Evolutionary conservation across 2,329 filamentous ascomycete species (phyloP).

Genomic region (Teratosphaeria viscida): DNA sequence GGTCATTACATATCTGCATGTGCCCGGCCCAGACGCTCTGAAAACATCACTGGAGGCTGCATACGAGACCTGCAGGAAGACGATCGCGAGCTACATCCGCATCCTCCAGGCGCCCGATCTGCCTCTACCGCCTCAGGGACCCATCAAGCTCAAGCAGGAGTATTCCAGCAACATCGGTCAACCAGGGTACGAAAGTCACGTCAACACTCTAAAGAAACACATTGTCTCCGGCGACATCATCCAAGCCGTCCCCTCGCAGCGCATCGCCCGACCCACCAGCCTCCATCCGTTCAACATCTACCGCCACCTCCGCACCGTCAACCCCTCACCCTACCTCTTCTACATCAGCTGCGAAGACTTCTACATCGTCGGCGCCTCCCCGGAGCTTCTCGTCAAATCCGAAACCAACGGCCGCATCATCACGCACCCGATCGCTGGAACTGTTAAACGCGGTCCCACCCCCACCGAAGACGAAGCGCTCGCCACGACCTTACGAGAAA

Average conservation of each 20-base stretch:
- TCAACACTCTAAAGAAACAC: slow-evolving; percentile 76
- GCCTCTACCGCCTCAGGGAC: slow-evolving; percentile 54
- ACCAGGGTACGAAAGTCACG: slow-evolving; percentile 82
- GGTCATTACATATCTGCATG: slow-evolving; percentile 79
- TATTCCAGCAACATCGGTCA: slow-evolving; percentile 89
- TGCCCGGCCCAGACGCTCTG: slow-evolving; percentile 37
- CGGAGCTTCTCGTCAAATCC: slow-evolving; percentile 83
- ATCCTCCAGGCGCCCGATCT: slow-evolving; percentile 65
- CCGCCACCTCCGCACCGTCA: slow-evolving; percentile 89
- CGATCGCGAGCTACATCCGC: slow-evolving; percentile 57
- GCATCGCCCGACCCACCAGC: slow-evolving; percentile 77
- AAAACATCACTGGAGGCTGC: slow-evolving; percentile 49
- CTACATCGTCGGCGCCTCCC: slow-evolving; percentile 89
- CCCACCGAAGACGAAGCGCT: slow-evolving; percentile 71
- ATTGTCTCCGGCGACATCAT: slow-evolving; percentile 91
- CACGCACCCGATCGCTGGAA: slow-evolving; percentile 94
- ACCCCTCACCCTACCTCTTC: slow-evolving; percentile 95
- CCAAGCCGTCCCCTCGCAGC: slow-evolving; percentile 90
- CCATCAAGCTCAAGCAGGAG: slow-evolving; percentile 61
- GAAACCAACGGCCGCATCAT: slow-evolving; percentile 61
- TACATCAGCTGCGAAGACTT: slow-evolving; percentile 88
- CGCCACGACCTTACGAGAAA: slow-evolving; percentile 64
- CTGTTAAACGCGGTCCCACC: slow-evolving; percentile 75
- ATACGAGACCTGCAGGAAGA: slow-evolving; percentile 57
- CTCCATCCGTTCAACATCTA: slow-evolving; percentile 98